phyloP scores from a whole-genome alignment of 306 rosid species.

The Trifolium subterraneum region DNA sequence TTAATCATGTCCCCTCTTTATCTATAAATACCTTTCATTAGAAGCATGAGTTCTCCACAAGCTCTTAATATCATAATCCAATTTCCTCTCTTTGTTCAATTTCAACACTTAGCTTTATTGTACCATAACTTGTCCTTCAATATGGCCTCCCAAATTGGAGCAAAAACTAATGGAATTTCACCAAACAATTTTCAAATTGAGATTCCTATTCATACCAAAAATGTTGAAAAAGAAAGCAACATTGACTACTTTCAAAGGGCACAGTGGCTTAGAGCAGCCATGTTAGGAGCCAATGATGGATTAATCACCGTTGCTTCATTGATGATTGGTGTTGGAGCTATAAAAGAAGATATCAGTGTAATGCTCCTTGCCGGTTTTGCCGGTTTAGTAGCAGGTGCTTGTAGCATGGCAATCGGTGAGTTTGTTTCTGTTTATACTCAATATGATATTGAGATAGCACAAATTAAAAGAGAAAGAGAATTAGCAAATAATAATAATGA shows the following conservation, averaged over 20 bases:
- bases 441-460: slow-evolving; percentile 66
- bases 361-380: slow-evolving; percentile 81
- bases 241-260: slow-evolving; percentile 61
- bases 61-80: slow-evolving; percentile 43
- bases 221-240: slow-evolving; percentile 23
- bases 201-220: slow-evolving; percentile 43
- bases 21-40: slow-evolving; percentile 51
- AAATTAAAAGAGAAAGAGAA: slow-evolving; percentile 45
- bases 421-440: slow-evolving; percentile 82
- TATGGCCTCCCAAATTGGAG: slow-evolving; percentile 53
- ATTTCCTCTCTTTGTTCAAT: neutral
- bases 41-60: slow-evolving; percentile 59
- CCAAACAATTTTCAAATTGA: slow-evolving; percentile 48
- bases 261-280: slow-evolving; percentile 76
- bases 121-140: slow-evolving; percentile 6
- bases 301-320: slow-evolving; percentile 67
- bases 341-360: slow-evolving; percentile 56
- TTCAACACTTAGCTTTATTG: neutral
- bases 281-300: slow-evolving; percentile 79
- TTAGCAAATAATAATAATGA: neutral
- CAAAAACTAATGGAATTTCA: slow-evolving; percentile 37
- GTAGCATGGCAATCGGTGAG: slow-evolving; percentile 85
- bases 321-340: slow-evolving; percentile 78
- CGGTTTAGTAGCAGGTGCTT: slow-evolving; percentile 73
- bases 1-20: slow-evolving; percentile 28